Conservation (phyloP, 208 protist genomes). For the Acanthamoeba lenticulata region DNA sequence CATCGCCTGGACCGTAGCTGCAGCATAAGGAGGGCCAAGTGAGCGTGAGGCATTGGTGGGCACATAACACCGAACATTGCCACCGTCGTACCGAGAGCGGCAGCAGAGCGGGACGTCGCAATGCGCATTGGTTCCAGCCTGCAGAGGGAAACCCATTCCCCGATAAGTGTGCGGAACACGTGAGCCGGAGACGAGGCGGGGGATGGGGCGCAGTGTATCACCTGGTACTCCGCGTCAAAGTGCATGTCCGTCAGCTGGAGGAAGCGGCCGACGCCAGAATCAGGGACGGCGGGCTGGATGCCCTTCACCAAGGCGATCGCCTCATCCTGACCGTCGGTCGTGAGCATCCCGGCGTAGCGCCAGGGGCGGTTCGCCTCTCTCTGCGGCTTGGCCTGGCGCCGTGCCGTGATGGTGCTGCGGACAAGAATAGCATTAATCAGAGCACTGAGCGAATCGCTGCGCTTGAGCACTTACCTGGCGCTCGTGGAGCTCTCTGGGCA, state of each 20-base stretch:
- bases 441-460: neutral
- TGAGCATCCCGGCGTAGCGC: neutral
- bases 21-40: neutral
- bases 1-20: neutral
- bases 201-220: neutral
- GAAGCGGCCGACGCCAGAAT: neutral
- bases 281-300: neutral
- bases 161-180: neutral
- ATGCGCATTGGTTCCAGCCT: slow-evolving; percentile 36
- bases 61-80: neutral
- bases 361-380: neutral
- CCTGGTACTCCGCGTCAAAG: slow-evolving; percentile 17
- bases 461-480: neutral
- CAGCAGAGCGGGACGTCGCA: slow-evolving; percentile 30
- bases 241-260: slow-evolving; percentile 46
- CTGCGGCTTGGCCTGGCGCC: neutral
- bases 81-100: neutral
- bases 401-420: neutral
- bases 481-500: neutral
- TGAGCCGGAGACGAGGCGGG: neutral
- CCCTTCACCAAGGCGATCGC: neutral
- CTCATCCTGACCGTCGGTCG: neutral
- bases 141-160: neutral
- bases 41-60: neutral
- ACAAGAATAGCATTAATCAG: neutral